These are phyloP conservation scores for Patellaria atrata DNA, from an alignment of 495 filamentous ascomycete genomes.

Conservation along the genomic window DNA sequence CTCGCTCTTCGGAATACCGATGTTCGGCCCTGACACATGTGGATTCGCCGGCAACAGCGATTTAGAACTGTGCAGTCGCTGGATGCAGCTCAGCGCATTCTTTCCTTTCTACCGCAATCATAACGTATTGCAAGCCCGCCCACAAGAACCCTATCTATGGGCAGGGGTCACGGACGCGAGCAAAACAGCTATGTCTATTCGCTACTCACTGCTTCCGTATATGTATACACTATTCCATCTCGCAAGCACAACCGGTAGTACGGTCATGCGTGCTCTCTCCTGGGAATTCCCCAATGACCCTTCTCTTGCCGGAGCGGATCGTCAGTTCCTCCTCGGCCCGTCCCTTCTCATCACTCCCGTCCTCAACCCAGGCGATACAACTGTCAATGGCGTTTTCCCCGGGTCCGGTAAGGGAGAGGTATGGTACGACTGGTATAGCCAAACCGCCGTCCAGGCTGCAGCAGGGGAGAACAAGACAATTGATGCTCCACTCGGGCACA, in stretches of 20 bases:
- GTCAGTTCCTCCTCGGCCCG: conserved; percentile 65
- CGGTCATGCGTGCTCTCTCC: conserved; percentile 65
- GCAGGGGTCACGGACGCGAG: conserved; percentile 49
- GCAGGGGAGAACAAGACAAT: conserved; percentile 57
- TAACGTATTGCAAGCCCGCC: conserved; percentile 45
- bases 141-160: conserved; percentile 72
- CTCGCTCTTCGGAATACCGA: conserved; percentile 70
- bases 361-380: conserved; percentile 46
- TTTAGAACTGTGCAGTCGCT: conserved; percentile 65
- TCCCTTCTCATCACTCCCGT: conserved; percentile 61
- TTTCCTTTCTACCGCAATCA: conserved; percentile 87
- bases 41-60: conserved; percentile 62
- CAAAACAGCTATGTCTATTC: conserved; percentile 54
- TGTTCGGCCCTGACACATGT: conserved; percentile 62
- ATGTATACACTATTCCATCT: conserved; percentile 67
- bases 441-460: conserved; percentile 36
- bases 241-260: conserved; percentile 52
- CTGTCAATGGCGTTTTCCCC: conserved; percentile 65
- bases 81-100: conserved; percentile 79
- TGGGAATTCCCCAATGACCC: conserved; percentile 80
- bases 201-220: conserved; percentile 63
- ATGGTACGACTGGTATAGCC: conserved; percentile 80
- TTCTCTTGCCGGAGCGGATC: conserved; percentile 48
- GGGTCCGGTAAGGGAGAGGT: conserved; percentile 45
- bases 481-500: conserved; percentile 60